Base-by-base conservation (phyloP, 2,329 filamentous ascomycete species). In the Arthrinium puccinioides region DNA sequence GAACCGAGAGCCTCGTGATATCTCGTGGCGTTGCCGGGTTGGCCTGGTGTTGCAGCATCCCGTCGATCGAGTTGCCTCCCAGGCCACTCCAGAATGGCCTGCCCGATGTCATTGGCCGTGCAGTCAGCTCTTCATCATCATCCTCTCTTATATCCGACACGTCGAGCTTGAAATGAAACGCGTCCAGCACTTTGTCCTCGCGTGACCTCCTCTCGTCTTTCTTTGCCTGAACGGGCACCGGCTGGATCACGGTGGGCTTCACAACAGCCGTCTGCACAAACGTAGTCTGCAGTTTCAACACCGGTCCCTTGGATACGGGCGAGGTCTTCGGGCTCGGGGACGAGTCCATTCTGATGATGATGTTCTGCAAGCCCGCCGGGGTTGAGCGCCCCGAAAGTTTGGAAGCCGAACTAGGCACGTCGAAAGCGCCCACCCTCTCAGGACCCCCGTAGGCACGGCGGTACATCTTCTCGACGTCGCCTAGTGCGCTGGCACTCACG, bases 381-480 rank as follows among this genome's bases (percentile, higher is more conserved):
- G 25, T 42, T 40, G 33, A 45, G 38, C 43, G 42, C 47, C 39
- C 50, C n/a, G n/a, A n/a, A n/a, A n/a, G n/a, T n/a, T n/a, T n/a
- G 21, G 21, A 21, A 11, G 31, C n/a, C 9, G 21, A n/a, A 23
- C 9, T 13, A 16, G 31, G 21, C 13, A 39, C 56, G 36, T 64
- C 63, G 39, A 79, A 71, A 5, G 67, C 74, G 5, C 69, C 66
- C 3, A 56, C 48, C 9, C 60, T 52, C 13, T 66, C 62, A 0
- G 50, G 50, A 0, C 74, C 74, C 2, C 74, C 75, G 42, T 80
- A 80, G 0, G 70, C 68, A 11, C 64, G 63, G 21, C 64, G 63
- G 50, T 80, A 80, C 63, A 74, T 76, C 38, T 61, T 60, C 41
- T 74, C 68, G 3, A 81, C 69, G 26, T 79, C 74, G 0, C 52